Conservation (phyloP, 2,329 filamentous ascomycete species). For the Rhynchosporium secalis region DNA sequence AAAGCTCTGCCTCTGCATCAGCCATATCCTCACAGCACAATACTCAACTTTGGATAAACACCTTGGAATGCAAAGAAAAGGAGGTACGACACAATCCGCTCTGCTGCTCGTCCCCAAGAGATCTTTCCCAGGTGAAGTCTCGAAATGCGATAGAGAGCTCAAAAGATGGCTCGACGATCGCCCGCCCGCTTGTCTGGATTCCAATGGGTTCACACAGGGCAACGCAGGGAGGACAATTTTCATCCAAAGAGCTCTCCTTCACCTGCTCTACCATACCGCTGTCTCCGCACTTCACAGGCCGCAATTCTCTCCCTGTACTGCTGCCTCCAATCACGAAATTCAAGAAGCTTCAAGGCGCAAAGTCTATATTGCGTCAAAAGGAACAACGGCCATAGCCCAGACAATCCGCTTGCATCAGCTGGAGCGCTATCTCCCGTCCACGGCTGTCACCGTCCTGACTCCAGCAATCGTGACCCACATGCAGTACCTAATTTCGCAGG, state of each 20-base stretch:
- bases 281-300: slow-evolving; percentile 88
- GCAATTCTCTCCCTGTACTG: slow-evolving; percentile 71
- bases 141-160: slow-evolving; percentile 75
- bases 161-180: slow-evolving; percentile 74
- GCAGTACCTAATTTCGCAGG: slow-evolving; percentile 84
- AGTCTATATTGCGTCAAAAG: slow-evolving; percentile 78
- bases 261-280: slow-evolving; percentile 93
- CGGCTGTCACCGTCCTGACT: slow-evolving; percentile 85
- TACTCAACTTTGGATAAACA: slow-evolving; percentile 89
- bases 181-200: slow-evolving; percentile 70
- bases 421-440: slow-evolving; percentile 80
- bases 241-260: slow-evolving; percentile 80
- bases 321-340: slow-evolving; percentile 65
- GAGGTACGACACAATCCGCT: slow-evolving; percentile 65
- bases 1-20: slow-evolving; percentile 85
- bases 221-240: slow-evolving; percentile 58
- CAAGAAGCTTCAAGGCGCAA: slow-evolving; percentile 81
- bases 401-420: slow-evolving; percentile 72
- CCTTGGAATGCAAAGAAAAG: slow-evolving; percentile 74
- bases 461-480: slow-evolving; percentile 94
- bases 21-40: slow-evolving; percentile 84
- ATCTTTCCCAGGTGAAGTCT: slow-evolving; percentile 75
- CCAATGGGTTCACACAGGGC: slow-evolving; percentile 56
- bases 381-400: slow-evolving; percentile 82
- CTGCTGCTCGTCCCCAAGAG: slow-evolving; percentile 95